phyloP scores from a whole-genome alignment of 352 stramenopile genomes.

The Thraustotheca clavata region DNA sequence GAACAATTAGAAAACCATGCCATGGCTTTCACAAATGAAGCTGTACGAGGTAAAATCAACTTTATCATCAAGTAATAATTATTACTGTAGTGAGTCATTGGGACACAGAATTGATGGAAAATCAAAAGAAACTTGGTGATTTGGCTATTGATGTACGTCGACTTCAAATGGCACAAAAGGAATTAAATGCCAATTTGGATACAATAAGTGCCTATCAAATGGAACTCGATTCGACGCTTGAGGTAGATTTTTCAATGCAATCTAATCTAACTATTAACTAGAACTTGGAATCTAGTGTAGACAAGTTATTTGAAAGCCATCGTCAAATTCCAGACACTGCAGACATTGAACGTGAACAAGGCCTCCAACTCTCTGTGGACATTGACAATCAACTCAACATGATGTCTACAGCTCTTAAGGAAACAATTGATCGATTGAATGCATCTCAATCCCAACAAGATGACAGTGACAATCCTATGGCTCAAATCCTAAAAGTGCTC shows the following conservation, averaged over 20 bases:
- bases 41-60: constrained; percentile 58
- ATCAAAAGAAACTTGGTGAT: constrained; percentile 75
- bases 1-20: constrained; percentile 79
- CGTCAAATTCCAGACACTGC: constrained; percentile 76
- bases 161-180: constrained; percentile 80
- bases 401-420: constrained; percentile 81
- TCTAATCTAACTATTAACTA: constrained; percentile 22
- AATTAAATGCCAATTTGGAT: constrained; percentile 78
- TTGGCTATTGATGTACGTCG: constrained; percentile 73
- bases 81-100: constrained; percentile 59
- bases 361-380: constrained; percentile 77
- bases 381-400: constrained; percentile 81
- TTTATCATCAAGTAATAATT: not conserved
- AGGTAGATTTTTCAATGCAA: constrained; percentile 37
- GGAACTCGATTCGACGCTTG: constrained; percentile 81
- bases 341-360: constrained; percentile 81
- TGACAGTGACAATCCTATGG: constrained; percentile 68
- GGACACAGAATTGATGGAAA: constrained; percentile 80
- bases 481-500: constrained; percentile 85
- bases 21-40: constrained; percentile 81
- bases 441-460: constrained; percentile 60
- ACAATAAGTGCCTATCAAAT: constrained; percentile 86
- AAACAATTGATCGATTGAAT: constrained; percentile 82
- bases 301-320: constrained; percentile 85
- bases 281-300: constrained; percentile 82